Evolutionary conservation across 805 yeast genomes (phyloP).

Genomic region (Starmerella tilneyi): DNA sequence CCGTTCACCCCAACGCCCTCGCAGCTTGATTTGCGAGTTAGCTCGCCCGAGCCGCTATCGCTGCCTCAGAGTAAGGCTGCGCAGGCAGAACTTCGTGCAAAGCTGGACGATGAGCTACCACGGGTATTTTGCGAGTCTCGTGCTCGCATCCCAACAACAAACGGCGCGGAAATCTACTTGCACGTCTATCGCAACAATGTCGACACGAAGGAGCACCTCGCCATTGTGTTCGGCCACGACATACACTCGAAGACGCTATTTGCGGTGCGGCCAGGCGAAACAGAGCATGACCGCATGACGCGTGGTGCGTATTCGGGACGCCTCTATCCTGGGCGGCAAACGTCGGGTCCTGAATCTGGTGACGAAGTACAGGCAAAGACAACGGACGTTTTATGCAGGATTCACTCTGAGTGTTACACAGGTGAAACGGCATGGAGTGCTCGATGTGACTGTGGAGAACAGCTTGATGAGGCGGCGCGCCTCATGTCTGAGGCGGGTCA

Average conservation of each 20-base stretch:
- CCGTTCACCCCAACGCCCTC: conserved; percentile 29
- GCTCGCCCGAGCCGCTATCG: conserved; percentile 7
- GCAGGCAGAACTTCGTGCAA: conserved; percentile 9
- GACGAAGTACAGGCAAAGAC: neutral
- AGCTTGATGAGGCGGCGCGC: conserved; percentile 94
- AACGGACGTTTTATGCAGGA: conserved; percentile 52
- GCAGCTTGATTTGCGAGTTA: conserved; percentile 19
- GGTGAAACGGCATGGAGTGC: conserved; percentile 99
- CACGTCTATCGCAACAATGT: conserved; percentile 79
- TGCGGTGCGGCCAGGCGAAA: conserved; percentile 50
- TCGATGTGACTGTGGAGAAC: conserved; percentile 98
- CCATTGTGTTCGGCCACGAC: conserved; percentile 91
- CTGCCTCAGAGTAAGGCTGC: conserved; percentile 5
- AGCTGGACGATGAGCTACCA: conserved; percentile 43
- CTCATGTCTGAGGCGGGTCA: conserved; percentile 77
- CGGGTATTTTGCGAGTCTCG: conserved; percentile 78
- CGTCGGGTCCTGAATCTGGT: conserved; percentile 13
- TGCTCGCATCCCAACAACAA: conserved; percentile 92
- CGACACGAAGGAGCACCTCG: conserved; percentile 89
- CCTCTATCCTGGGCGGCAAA: conserved; percentile 68
- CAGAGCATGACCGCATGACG: conserved; percentile 93
- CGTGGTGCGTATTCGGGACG: conserved; percentile 94
- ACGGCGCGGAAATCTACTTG: conserved; percentile 85
- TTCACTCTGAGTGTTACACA: conserved; percentile 95
- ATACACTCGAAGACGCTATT: conserved; percentile 70